Evolutionary conservation across 1,284 basidiomycete genomes (phyloP), one percentile per base, ranked within the genome.

Genomic region (Puccinia polysora): DNA sequence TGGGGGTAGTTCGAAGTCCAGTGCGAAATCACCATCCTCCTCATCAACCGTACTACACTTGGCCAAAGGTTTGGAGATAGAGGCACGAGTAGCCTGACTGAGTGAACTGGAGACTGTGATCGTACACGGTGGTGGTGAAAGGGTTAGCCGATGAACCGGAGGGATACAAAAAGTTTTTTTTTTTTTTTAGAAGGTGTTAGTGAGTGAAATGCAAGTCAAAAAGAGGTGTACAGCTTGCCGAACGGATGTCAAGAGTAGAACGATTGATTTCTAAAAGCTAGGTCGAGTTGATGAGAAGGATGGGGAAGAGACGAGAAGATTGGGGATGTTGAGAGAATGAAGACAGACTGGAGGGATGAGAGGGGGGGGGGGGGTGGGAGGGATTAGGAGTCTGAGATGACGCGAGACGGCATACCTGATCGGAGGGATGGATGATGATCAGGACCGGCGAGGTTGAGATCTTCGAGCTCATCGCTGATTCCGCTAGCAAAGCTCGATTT

Each of bases 401-500:
- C 40, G 40, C 15, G 15, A 38, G 40, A 18, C 12, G 40, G 23
- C 53, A 25, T n/a, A 58, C 45, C 43, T 36, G 55, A 59, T 23
- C 32, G 55, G 40, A 23, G n/a, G 10, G 43, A 64, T 20, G 5
- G 28, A 14, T 25, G 58, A 45, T 25, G 40, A n/a, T 18, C 30
- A 23, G 23, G n/a, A n/a, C n/a, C 40, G n/a, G 10, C 30, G 40
- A 64, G 4, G 34, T 64, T 23, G 30, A 64, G 53, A 34, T 63
- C 68, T 23, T 52, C 56, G 12, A 71, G 20, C 50, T 71, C 58
- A 34, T 71, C 58, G 32, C 68, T 71, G 49, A 71, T 62, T 15
- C 47, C 68, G 47, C 58, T 62, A 15, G 68, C 30, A 63, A 71
- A 71, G n/a, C 68, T 71, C n/a, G 59, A 18, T 63, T 71, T 49